Conservation (phyloP, 192 early-diverging fungal species). For the Jimgerdemannia flammicorona region DNA sequence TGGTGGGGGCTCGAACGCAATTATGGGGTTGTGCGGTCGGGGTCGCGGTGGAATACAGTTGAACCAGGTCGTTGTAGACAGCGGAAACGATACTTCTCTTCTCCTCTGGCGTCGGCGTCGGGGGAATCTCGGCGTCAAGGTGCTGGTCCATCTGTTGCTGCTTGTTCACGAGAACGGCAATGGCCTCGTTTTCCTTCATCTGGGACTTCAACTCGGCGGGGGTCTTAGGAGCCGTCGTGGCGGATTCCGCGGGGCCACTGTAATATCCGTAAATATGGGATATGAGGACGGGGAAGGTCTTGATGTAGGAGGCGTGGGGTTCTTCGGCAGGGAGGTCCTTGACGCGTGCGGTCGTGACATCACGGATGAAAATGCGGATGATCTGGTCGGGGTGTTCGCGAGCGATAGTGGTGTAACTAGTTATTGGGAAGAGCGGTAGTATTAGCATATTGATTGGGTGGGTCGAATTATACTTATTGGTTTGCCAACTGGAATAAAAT, state of each 20-base stretch:
- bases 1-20: neutral
- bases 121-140: neutral
- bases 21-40: neutral
- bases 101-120: neutral
- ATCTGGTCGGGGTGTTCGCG: conserved; percentile 27
- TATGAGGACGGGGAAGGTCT: neutral
- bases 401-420: conserved; percentile 24
- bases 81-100: neutral
- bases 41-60: neutral
- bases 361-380: conserved; percentile 34
- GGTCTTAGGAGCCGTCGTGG: neutral
- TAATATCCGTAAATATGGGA: neutral
- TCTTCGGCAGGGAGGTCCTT: neutral
- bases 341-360: conserved; percentile 31
- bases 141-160: neutral
- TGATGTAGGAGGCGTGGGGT: neutral
- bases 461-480: no score
- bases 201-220: neutral
- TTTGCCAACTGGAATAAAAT: neutral
- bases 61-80: neutral
- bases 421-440: neutral
- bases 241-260: neutral
- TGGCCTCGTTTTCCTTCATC: neutral
- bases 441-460: neutral
- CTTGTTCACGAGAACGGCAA: neutral